Conservation (phyloP, 257 asterid genomes). For the Lithospermum erythrorhizon region DNA sequence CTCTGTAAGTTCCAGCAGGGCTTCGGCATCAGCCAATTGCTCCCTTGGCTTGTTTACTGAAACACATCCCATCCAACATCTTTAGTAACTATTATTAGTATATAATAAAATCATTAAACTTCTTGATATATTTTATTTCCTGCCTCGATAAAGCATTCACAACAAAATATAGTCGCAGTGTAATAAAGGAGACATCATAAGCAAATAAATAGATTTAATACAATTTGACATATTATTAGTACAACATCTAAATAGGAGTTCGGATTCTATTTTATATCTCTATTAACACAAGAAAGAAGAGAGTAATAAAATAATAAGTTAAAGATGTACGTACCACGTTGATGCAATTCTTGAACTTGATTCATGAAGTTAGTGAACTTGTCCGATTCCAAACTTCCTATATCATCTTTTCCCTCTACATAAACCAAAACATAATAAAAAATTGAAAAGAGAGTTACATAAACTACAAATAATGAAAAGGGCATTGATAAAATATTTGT, state of each 20-base stretch:
- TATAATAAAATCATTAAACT: neutral
- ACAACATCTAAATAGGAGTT: too few species aligned
- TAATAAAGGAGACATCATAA: neutral
- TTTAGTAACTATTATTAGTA: too few species aligned
- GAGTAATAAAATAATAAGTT: neutral
- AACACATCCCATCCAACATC: neutral
- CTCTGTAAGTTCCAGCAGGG: slow-evolving; percentile 31
- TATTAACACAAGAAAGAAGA: too few species aligned
- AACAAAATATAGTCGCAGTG: neutral
- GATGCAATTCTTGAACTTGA: slow-evolving; percentile 32
- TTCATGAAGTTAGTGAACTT: slow-evolving; percentile 28
- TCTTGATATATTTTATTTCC: too few species aligned
- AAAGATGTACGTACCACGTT: slow-evolving; percentile 21
- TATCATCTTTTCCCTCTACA: slow-evolving; percentile 31
- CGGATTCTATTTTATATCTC: too few species aligned
- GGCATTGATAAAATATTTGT: too few species aligned
- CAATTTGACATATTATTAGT: too few species aligned
- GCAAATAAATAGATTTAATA: too few species aligned
- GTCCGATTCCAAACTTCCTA: slow-evolving; percentile 17
- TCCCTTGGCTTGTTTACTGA: slow-evolving; percentile 47
- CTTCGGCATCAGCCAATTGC: slow-evolving; percentile 59
- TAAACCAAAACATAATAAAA: neutral
- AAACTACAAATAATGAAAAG: neutral
- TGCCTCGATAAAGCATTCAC: too few species aligned
- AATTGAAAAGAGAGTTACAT: neutral